Percentiles rank a stretch among this genome's conserved stretches.
phyloP scores from a whole-genome alignment of 2,329 filamentous ascomycete genomes.

The Uncinocarpus reesii region DNA sequence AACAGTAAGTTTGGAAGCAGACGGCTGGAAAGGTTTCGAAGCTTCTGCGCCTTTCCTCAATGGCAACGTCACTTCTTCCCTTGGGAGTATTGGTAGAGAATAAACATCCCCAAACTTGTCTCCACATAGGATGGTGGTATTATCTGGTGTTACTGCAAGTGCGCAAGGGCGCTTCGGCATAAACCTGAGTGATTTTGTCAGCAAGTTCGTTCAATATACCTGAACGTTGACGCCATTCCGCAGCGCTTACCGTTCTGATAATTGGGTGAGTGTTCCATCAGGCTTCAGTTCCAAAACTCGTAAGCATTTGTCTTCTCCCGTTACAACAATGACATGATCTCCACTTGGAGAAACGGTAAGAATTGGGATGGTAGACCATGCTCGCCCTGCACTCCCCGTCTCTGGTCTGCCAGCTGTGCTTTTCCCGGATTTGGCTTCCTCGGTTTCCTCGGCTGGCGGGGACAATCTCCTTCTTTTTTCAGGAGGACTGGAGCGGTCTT shows the following conservation, averaged over 20 bases:
- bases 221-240: not conserved
- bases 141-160: constrained; percentile 58
- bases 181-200: constrained; percentile 38
- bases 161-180: constrained; percentile 88
- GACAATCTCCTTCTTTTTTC: constrained; percentile 38
- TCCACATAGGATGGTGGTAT: constrained; percentile 63
- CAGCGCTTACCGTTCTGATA: constrained; percentile 59
- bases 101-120: constrained; percentile 99
- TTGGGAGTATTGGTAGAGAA: constrained; percentile 60
- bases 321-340: constrained; percentile 63
- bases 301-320: constrained; percentile 83
- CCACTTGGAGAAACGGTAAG: constrained; percentile 55
- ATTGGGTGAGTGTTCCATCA: constrained; percentile 51
- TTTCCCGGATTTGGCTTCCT: constrained; percentile 16
- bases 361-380: constrained; percentile 55
- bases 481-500: constrained; percentile 29
- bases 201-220: not conserved
- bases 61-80: constrained; percentile 30
- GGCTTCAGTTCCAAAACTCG: constrained; percentile 65
- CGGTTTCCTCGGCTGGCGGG: constrained; percentile 18
- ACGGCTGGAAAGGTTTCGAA: constrained; percentile 38
- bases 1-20: constrained; percentile 50
- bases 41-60: constrained; percentile 20
- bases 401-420: no score
- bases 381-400: not conserved